These are phyloP conservation scores for Phytophthora ohioensis DNA, from an alignment of 352 stramenopile genomes.

Conservation along the genomic window DNA sequence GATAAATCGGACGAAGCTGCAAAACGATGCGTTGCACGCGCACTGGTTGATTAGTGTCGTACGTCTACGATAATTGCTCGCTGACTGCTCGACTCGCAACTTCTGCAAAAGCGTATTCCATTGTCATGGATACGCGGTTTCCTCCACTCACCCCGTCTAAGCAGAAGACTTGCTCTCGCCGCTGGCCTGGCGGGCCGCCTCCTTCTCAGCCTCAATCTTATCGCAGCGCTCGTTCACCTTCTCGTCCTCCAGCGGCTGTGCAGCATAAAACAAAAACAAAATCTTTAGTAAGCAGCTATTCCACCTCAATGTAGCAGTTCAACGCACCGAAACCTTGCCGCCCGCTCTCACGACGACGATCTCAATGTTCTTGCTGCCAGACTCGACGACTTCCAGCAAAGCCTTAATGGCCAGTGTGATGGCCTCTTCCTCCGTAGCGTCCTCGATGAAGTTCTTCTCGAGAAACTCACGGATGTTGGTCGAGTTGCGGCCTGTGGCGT, in stretches of 20 bases:
- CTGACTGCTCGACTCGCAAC: constrained; percentile 4
- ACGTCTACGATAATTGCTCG: not conserved
- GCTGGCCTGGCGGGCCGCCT: constrained; percentile 72
- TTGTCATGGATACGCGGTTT: constrained; percentile 17
- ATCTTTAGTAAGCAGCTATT: not conserved
- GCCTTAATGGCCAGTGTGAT: constrained; percentile 95
- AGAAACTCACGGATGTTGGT: constrained; percentile 99
- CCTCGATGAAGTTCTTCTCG: constrained; percentile 97
- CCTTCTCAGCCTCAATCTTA: constrained; percentile 88
- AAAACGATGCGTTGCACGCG: constrained; percentile 13
- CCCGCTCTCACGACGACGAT: constrained; percentile 93
- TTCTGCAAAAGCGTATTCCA: constrained; percentile 13
- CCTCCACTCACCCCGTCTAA: constrained; percentile 38
- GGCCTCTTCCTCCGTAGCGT: constrained; percentile 92
- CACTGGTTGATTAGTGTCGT: constrained; percentile 34
- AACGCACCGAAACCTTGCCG: constrained; percentile 74
- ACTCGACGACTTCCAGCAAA: constrained; percentile 98
- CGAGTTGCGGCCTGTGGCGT: constrained; percentile 97
- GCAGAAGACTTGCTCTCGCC: constrained; percentile 82
- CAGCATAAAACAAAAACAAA: constrained; percentile 2
- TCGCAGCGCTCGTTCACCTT: constrained; percentile 85
- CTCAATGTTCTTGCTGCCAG: constrained; percentile 99
- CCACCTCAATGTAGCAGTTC: too few relatives aligned
- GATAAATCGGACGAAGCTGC: constrained; percentile 3
- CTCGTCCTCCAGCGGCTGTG: constrained; percentile 71